Conservation (phyloP, 805 yeast species). For the Wickerhamomyces subpelliculosus region DNA sequence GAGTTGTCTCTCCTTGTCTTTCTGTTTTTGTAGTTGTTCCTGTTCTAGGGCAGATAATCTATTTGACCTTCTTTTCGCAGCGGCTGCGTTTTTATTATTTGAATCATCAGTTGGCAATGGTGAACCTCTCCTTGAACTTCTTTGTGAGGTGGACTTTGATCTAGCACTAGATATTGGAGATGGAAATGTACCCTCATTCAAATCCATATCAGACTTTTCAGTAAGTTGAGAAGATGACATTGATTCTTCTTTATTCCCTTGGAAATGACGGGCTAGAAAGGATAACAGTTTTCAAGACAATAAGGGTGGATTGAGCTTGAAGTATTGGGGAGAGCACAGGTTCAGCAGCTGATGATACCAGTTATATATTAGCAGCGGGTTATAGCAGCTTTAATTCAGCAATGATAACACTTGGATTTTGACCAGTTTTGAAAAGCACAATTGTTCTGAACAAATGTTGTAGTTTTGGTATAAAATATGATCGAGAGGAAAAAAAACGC, state of each 20-base stretch:
- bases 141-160: constrained; percentile 1
- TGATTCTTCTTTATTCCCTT: background rate
- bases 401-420: too few relatives aligned
- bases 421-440: too few relatives aligned
- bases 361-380: too few relatives aligned
- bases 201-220: background rate
- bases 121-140: constrained; percentile 2
- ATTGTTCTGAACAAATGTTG: too few relatives aligned
- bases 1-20: background rate
- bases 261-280: background rate
- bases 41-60: constrained; percentile 3
- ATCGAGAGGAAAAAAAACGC: too few relatives aligned
- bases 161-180: constrained; percentile 2
- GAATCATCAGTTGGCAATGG: background rate
- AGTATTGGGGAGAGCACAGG: too few relatives aligned
- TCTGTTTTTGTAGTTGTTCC: background rate
- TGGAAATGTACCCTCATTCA: constrained; percentile 1
- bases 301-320: too few relatives aligned
- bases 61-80: constrained; percentile 5
- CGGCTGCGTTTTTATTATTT: background rate
- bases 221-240: background rate
- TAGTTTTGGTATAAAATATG: too few relatives aligned
- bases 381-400: too few relatives aligned
- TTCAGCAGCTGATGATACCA: too few relatives aligned
- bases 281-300: background rate